A percentile compares a stretch with the other conserved stretches of the same genome.
These are phyloP conservation scores for Rhizopogon vinicolor DNA, from an alignment of 768 basidiomycete species.

Conservation along the genomic window DNA sequence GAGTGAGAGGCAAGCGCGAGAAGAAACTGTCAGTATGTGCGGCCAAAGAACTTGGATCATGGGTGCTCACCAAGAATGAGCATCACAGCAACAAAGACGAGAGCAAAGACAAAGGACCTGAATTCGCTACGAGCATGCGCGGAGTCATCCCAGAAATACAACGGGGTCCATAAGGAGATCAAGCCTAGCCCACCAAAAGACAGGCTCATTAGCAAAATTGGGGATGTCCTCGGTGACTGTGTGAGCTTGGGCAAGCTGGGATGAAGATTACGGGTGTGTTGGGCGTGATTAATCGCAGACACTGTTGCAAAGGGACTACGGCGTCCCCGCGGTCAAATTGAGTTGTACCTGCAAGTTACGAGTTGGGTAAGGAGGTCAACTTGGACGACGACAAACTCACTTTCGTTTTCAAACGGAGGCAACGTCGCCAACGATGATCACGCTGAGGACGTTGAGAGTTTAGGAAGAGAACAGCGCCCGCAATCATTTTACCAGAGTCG, in stretches of 20 bases:
- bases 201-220: constrained; percentile 60
- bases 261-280: constrained; percentile 24
- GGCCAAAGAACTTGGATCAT: constrained; percentile 2
- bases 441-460: constrained; percentile 6
- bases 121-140: constrained; percentile 58
- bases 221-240: constrained; percentile 38
- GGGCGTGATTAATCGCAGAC: constrained; percentile 30
- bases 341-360: not conserved
- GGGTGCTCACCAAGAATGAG: constrained; percentile 63
- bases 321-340: constrained; percentile 5
- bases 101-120: constrained; percentile 64
- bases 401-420: not conserved
- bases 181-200: constrained; percentile 59
- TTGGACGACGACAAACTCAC: not conserved
- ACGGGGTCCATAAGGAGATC: constrained; percentile 53
- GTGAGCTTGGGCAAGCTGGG: constrained; percentile 28
- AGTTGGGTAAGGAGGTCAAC: not conserved
- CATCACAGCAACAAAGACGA: constrained; percentile 64
- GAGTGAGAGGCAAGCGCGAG: not conserved
- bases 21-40: not conserved
- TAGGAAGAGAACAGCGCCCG: constrained; percentile 7
- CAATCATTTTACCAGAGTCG: constrained; percentile 21
- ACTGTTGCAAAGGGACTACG: constrained; percentile 32
- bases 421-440: constrained; percentile 4
- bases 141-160: constrained; percentile 45